Conservation (phyloP, 192 early-diverging fungal genomes). For the Linnemannia zychae region DNA sequence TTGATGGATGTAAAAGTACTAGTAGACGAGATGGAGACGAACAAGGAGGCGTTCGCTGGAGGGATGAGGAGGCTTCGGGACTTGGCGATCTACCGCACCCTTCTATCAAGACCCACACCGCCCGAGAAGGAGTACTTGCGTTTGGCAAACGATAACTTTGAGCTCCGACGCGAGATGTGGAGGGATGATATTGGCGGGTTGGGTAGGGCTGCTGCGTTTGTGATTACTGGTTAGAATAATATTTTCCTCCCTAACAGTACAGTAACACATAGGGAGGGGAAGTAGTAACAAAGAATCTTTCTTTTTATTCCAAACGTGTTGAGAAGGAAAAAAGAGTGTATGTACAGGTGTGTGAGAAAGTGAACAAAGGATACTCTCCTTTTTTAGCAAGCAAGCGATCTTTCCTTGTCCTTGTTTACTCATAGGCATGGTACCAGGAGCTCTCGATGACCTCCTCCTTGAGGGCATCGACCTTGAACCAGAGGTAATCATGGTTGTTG, state of each 20-base stretch:
- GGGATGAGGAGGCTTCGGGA: neutral
- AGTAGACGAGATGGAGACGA: neutral
- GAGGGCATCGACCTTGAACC: slow-evolving; percentile 60
- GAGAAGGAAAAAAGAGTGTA: neutral
- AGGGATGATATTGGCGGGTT: neutral
- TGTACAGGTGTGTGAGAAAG: neutral
- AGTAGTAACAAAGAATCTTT: too few species aligned
- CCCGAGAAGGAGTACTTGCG: neutral
- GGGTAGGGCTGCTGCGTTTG: neutral
- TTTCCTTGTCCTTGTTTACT: slow-evolving; percentile 16
- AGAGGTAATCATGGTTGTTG: slow-evolving; percentile 58
- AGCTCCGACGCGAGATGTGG: neutral
- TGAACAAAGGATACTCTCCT: neutral
- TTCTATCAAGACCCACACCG: neutral
- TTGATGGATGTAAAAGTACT: neutral
- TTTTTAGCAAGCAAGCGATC: neutral
- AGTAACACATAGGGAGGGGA: too few species aligned
- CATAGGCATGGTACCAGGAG: slow-evolving; percentile 53
- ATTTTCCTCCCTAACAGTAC: neutral
- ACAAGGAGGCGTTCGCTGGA: neutral
- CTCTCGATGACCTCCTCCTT: slow-evolving; percentile 61
- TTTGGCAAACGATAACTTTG: neutral
- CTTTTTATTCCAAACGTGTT: too few species aligned
- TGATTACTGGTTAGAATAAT: neutral
- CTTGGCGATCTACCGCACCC: neutral